A percentile compares a stretch with the other conserved stretches of the same genome.
Conservation (phyloP, 2,329 filamentous ascomycete species). For the Periglandula ipomoeae region DNA sequence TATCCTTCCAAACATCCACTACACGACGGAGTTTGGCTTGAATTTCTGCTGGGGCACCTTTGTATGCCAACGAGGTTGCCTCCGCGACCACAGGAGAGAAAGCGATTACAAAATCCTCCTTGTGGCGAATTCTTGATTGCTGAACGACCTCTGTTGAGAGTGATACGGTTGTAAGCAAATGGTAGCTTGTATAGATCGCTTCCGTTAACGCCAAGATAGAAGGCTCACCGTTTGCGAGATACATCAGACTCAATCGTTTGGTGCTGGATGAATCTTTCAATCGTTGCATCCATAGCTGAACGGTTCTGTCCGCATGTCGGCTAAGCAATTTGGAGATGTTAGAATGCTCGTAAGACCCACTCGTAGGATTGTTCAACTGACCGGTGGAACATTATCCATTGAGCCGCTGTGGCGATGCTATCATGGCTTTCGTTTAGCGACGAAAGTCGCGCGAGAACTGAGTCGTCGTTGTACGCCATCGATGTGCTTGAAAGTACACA, state of each 20-base stretch:
- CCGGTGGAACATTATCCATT: slow-evolving; percentile 99
- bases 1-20: slow-evolving; percentile 87
- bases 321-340: slow-evolving; percentile 34
- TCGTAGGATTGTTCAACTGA: slow-evolving; percentile 31
- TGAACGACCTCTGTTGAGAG: slow-evolving; percentile 74
- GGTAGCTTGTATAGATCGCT: background rate
- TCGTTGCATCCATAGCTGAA: slow-evolving; percentile 82
- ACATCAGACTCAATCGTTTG: slow-evolving; percentile 84
- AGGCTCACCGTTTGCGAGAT: slow-evolving; percentile 78
- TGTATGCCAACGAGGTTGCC: slow-evolving; percentile 83
- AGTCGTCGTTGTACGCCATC: slow-evolving; percentile 96
- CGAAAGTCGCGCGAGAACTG: slow-evolving; percentile 87
- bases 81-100: slow-evolving; percentile 90
- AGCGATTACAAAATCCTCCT: slow-evolving; percentile 84
- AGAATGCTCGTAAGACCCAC: slow-evolving; percentile 3
- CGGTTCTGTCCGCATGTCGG: slow-evolving; percentile 85
- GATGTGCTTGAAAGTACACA: background rate
- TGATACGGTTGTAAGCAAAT: background rate
- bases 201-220: background rate
- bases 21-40: slow-evolving; percentile 83
- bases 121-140: slow-evolving; percentile 86
- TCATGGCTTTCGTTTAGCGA: slow-evolving; percentile 96
- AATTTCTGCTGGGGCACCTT: slow-evolving; percentile 74
- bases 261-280: slow-evolving; percentile 78
- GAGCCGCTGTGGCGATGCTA: slow-evolving; percentile 88